phyloP scores from a whole-genome alignment of 1,284 basidiomycete genomes.

The Apiotrichum sp. region DNA sequence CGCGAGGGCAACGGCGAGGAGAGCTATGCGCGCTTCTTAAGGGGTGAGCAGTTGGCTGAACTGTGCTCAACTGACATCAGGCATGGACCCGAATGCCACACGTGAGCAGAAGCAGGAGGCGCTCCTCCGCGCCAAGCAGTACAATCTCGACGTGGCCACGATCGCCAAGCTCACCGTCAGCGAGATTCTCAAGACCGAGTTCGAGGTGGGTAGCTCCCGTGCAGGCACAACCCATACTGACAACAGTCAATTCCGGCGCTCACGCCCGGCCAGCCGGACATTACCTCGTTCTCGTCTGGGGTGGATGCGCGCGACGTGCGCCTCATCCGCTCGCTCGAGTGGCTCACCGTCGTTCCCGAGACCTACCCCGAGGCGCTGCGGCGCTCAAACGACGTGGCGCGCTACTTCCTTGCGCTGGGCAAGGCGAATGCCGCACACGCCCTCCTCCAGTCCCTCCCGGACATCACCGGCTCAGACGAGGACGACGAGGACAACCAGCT shows the following conservation, averaged over 20 bases:
- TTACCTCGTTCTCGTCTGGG: constrained; percentile 52
- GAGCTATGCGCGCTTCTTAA: constrained; percentile 86
- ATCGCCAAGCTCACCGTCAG: constrained; percentile 80
- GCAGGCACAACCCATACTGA: not conserved
- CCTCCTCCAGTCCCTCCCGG: constrained; percentile 62
- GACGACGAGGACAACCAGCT: constrained; percentile 18
- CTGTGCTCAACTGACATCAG: no score
- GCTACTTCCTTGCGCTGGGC: constrained; percentile 76
- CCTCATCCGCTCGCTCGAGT: constrained; percentile 83
- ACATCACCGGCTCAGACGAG: constrained; percentile 18
- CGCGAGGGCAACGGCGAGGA: constrained; percentile 79
- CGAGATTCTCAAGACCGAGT: constrained; percentile 64
- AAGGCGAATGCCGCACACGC: constrained; percentile 64
- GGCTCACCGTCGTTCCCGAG: constrained; percentile 73
- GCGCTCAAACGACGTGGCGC: constrained; percentile 74
- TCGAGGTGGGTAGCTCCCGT: constrained; percentile 54
- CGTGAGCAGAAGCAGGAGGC: constrained; percentile 64
- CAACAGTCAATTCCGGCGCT: constrained; percentile 31
- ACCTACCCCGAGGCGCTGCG: constrained; percentile 73
- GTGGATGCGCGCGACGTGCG: constrained; percentile 54
- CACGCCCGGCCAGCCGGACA: constrained; percentile 42
- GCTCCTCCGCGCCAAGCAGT: constrained; percentile 69
- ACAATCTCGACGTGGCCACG: constrained; percentile 71
- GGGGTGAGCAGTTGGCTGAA: constrained; percentile 30
- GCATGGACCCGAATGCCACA: constrained; percentile 65